Conservation (phyloP, 768 basidiomycete genomes). For the Kwoniella sp. region DNA sequence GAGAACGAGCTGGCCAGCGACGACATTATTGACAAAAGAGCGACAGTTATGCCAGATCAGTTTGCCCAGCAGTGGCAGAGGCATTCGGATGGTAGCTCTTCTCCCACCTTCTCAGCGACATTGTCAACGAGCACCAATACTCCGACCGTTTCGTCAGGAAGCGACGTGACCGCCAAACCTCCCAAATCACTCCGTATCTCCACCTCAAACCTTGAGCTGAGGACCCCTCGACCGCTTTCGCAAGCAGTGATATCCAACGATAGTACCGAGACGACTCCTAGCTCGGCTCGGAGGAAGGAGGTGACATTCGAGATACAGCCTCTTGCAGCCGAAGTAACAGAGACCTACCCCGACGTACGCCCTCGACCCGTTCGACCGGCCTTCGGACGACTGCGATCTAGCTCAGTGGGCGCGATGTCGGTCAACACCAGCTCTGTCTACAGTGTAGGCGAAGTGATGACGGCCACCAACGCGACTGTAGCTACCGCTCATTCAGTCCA, state of each 20-base stretch:
- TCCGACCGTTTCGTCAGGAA: constrained; percentile 5
- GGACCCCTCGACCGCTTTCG: neutral
- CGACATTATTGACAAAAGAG: neutral
- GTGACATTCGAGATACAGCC: constrained; percentile 7
- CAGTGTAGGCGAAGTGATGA: constrained; percentile 28
- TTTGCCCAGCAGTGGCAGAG: neutral
- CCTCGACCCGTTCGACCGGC: constrained; percentile 5
- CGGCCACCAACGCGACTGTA: constrained; percentile 13
- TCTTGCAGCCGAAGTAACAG: neutral
- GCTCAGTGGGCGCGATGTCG: constrained; percentile 25
- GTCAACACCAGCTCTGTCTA: constrained; percentile 23
- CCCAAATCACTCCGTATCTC: constrained; percentile 2
- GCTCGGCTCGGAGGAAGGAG: neutral
- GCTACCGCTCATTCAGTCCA: constrained; percentile 12
- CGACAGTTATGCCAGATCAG: neutral
- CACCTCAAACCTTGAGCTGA: constrained; percentile 13
- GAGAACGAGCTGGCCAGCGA: neutral
- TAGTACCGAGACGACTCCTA: neutral
- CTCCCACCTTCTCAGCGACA: neutral
- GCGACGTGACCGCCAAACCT: constrained; percentile 7
- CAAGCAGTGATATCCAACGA: neutral
- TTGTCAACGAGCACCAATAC: neutral
- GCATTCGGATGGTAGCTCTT: neutral
- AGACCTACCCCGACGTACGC: neutral
- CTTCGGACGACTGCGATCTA: constrained; percentile 17